phyloP scores from a whole-genome alignment of 306 rosid species.

The Lathyrus aphaca region DNA sequence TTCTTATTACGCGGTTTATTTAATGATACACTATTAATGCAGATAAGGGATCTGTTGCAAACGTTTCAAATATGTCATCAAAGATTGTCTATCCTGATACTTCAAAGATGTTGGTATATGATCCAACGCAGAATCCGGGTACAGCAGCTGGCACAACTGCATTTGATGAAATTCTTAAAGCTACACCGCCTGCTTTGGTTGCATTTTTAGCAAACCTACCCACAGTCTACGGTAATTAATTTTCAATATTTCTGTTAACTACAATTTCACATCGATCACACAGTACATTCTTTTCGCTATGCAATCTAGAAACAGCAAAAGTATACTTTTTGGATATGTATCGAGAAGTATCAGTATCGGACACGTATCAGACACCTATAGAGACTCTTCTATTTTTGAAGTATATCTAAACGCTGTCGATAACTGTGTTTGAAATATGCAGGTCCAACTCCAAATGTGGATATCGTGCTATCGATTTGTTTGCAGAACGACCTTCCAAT shows the following conservation, averaged over 20 bases:
- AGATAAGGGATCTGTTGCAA: constrained; percentile 59
- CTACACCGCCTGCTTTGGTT: constrained; percentile 80
- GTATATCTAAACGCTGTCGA: background rate
- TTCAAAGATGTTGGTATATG: constrained; percentile 83
- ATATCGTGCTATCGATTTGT: constrained; percentile 81
- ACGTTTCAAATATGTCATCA: constrained; percentile 51
- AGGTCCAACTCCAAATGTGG: constrained; percentile 95
- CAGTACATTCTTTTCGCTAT: constrained; percentile 1
- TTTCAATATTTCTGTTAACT: constrained; percentile 17
- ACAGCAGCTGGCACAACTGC: constrained; percentile 54
- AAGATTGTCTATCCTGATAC: constrained; percentile 80
- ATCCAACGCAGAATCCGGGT: constrained; percentile 85
- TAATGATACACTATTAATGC: constrained; percentile 34
- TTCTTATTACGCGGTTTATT: constrained; percentile 35
- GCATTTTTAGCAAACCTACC: constrained; percentile 88
- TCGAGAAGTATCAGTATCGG: no score
- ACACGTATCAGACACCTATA: background rate
- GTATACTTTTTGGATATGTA: no score
- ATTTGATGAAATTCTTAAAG: constrained; percentile 83
- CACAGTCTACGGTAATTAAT: constrained; percentile 83
- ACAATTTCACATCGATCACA: constrained; percentile 3
- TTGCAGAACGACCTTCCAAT: constrained; percentile 72
- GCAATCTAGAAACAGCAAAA: no score
- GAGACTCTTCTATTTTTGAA: background rate
- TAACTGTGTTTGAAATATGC: constrained; percentile 46